Conservation (phyloP, 768 basidiomycete genomes). For the Sutorius australiensis region DNA sequence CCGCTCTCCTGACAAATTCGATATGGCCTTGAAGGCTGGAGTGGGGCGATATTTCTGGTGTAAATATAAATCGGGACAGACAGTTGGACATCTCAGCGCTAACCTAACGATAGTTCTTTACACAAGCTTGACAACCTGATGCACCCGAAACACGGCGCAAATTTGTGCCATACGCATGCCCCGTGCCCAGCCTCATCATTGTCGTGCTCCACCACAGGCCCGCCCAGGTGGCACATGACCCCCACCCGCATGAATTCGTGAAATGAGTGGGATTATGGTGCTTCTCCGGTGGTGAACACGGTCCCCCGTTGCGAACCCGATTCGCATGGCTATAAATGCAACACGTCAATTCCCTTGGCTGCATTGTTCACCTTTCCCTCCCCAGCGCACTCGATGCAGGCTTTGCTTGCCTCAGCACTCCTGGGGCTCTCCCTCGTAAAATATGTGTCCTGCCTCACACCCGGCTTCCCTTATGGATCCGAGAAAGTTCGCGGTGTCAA, state of each 20-base stretch:
- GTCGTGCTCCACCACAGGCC: background rate
- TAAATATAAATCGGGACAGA: conserved; percentile 1
- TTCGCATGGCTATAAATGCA: conserved; percentile 17
- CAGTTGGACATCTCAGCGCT: background rate
- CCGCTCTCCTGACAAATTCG: background rate
- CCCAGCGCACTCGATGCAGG: conserved; percentile 35
- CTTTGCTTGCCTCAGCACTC: conserved; percentile 17
- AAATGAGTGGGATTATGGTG: conserved; percentile 6
- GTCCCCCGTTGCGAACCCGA: background rate
- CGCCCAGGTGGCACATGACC: conserved; percentile 3
- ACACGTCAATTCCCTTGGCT: background rate
- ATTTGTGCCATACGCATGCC: background rate
- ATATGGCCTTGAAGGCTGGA: too few relatives aligned
- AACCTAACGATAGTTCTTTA: background rate
- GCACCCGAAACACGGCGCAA: background rate
- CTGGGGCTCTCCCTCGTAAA: conserved; percentile 27
- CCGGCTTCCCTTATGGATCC: conserved; percentile 69
- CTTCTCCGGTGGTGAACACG: background rate
- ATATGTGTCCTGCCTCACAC: conserved; percentile 35
- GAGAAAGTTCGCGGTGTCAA: conserved; percentile 80
- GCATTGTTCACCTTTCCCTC: conserved; percentile 41
- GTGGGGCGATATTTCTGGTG: background rate
- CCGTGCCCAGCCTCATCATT: background rate
- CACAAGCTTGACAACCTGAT: background rate
- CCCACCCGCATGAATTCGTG: background rate